Evolutionary conservation across 176 grass and related monocot species (phyloP), one percentile per base, ranked within the genome.

Genomic region (Chrysopogon serrulatus): DNA sequence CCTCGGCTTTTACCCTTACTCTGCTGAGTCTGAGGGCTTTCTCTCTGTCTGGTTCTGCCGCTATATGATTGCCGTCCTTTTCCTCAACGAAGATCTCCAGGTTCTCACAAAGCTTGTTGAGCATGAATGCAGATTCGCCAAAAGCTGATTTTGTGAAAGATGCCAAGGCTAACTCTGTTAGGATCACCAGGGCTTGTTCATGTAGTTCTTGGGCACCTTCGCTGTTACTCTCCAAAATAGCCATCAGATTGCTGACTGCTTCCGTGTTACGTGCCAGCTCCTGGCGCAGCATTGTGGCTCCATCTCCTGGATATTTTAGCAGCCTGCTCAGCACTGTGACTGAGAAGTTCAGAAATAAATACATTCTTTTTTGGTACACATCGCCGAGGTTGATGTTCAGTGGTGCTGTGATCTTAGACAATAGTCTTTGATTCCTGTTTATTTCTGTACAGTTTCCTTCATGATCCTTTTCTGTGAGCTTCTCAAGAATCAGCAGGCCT

Each of bases 401-500:
- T 68, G 64, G 65, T 53, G 45, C 6, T 12, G 65, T 81, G 44
- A 81, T 80, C 64, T 68, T 80, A 6, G 21, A 53, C 44, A 68
- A 32, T 14, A 80, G 64, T 11, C 44, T 35, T 37, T 26, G 30
- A 31, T 80, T 23, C 1, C 36, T 32, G 21, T 13, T 51, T 37
- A 80, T 80, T 8, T 49, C 64, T 6, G 2, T 53, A 19, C 78
- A 80, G 8, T 80, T 68, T 5, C 0, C 44, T 53, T 18, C 45
- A 48, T 48, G 15, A 6, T 37, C 9, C 2, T 80, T 23, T 35
- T 35, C 21, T 4, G 64, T 51, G 42, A 80, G 64, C 61, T 13
- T 37, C 78, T 80, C 64, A 5, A 68, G 21, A 80, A 80, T 80
- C 62, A 68, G 4, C 63, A 80, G 33, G 8, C 78, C 78, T 68